Base-by-base conservation (phyloP, 1,284 basidiomycete species). In the Moniliella sp. region DNA sequence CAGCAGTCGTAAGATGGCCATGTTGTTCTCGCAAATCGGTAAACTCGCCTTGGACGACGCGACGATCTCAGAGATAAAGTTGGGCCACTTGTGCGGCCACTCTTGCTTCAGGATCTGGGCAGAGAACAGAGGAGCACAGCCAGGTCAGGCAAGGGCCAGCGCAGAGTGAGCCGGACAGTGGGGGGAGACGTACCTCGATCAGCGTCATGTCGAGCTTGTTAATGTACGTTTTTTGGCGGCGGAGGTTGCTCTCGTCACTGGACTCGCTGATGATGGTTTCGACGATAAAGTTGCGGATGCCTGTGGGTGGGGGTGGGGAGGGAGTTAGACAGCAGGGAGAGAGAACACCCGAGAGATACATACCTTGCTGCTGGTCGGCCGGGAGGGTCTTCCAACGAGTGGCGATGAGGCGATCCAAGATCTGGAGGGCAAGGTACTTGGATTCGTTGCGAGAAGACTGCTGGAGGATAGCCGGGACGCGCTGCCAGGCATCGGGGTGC, bases 81-180 rank as follows among this genome's bases (percentile, higher is more conserved):
- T 78, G 15, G 88, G 86, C 91, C 91, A 99, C 55, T 93, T 86
- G 61, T 94, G 83, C 13, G 88, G 91, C 91, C 91, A 99, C 61
- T 94, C 91, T 67, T 97, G 91, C 65, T 97, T 99, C 47, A 99
- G 68, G 42, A 99, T 93, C 81, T 94, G 57, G 4, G n/a, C 11
- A 18, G 4, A 8, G 26, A 12, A 4, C n/a, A n/a, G n/a, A n/a
- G n/a, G n/a, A n/a, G n/a, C n/a, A n/a, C n/a, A n/a, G 80, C 93
- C 57, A 4, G n/a, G n/a, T 18, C 4, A 8, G 26, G 12, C 17
- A 31, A 10, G 21, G n/a, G n/a, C n/a, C n/a, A n/a, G 25, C n/a
- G 28, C 13, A 15, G 26, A 31, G 34, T 18, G 32, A 15, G 30
- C 27, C 28, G 35, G 30, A 8, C 25, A 5, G 5, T 7, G 12